These are phyloP conservation scores for Anisodus acutangulus DNA, from an alignment of 257 asterid genomes.

Conservation along the genomic window DNA sequence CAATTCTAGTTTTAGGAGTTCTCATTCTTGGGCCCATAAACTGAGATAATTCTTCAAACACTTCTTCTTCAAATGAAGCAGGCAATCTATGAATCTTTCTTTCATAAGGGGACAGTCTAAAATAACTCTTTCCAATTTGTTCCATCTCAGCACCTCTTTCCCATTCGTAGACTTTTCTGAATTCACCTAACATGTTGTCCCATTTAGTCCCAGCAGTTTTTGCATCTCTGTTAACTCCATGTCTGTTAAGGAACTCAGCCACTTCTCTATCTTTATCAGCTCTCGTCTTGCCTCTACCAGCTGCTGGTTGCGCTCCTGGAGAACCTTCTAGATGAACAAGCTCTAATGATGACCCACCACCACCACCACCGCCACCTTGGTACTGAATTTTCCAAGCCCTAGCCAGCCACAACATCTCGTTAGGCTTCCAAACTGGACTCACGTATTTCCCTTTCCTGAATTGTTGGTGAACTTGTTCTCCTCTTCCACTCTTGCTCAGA, in stretches of 20 bases:
- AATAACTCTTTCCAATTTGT: slow-evolving; percentile 50
- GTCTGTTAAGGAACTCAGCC: slow-evolving; percentile 47
- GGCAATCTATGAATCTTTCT: slow-evolving; percentile 56
- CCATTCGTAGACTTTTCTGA: slow-evolving; percentile 58
- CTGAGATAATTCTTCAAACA: slow-evolving; percentile 54
- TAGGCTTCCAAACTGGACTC: slow-evolving; percentile 61
- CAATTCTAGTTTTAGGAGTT: slow-evolving; percentile 32
- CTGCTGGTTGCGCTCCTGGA: not conserved
- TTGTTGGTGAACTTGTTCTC: slow-evolving; percentile 44
- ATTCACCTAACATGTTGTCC: slow-evolving; percentile 62
- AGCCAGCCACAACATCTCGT: slow-evolving; percentile 60
- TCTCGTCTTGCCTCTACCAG: slow-evolving; percentile 51
- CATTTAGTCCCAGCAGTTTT: slow-evolving; percentile 60
- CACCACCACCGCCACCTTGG: slow-evolving; percentile 33
- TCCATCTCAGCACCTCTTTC: slow-evolving; percentile 57
- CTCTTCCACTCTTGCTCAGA: slow-evolving; percentile 33
- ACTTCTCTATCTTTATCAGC: slow-evolving; percentile 57
- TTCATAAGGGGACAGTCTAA: slow-evolving; percentile 54
- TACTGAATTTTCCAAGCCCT: slow-evolving; percentile 59
- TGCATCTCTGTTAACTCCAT: slow-evolving; percentile 53
- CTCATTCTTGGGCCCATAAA: slow-evolving; percentile 57
- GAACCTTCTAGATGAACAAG: slow-evolving; percentile 21
- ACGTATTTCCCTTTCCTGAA: slow-evolving; percentile 55
- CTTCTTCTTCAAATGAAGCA: slow-evolving; percentile 61
- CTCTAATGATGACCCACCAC: slow-evolving; percentile 25